Evolutionary conservation across 805 yeast genomes (phyloP).

Genomic region (Starmera dryadoides): DNA sequence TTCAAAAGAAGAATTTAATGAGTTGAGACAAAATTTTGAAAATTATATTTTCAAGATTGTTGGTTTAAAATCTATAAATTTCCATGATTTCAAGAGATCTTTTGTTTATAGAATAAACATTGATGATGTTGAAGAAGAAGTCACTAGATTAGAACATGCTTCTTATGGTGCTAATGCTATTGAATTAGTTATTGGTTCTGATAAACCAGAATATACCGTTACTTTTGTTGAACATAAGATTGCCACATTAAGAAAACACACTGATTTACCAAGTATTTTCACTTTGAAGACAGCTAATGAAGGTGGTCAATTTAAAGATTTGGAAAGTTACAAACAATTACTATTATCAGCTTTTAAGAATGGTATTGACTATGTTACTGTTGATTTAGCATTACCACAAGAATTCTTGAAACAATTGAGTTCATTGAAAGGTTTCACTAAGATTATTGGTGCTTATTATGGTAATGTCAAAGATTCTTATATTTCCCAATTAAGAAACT

Average conservation of each 20-base stretch:
- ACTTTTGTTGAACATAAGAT: slow-evolving; percentile 68
- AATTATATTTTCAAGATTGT: slow-evolving; percentile 53
- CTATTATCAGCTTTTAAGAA: slow-evolving; percentile 58
- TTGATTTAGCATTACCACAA: slow-evolving; percentile 66
- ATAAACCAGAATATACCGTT: slow-evolving; percentile 36
- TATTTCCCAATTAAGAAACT: slow-evolving; percentile 9
- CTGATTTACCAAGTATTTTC: slow-evolving; percentile 69
- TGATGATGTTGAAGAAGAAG: slow-evolving; percentile 44
- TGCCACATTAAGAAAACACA: slow-evolving; percentile 56
- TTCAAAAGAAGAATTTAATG: slow-evolving; percentile 43
- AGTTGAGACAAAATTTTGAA: slow-evolving; percentile 52
- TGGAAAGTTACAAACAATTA: slow-evolving; percentile 40
- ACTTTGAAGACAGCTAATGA: slow-evolving; percentile 73
- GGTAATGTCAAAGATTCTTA: slow-evolving; percentile 49
- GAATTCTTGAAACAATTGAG: slow-evolving; percentile 45
- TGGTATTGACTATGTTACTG: slow-evolving; percentile 76
- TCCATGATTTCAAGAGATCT: slow-evolving; percentile 38
- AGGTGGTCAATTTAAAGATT: slow-evolving; percentile 67
- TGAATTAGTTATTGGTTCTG: slow-evolving; percentile 76
- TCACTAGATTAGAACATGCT: slow-evolving; percentile 42
- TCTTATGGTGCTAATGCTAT: slow-evolving; percentile 73
- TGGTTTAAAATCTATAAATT: slow-evolving; percentile 34
- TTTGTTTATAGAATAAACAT: slow-evolving; percentile 68
- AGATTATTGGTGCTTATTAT: slow-evolving; percentile 78
- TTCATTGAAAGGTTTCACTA: slow-evolving; percentile 50